phyloP scores from a whole-genome alignment of 148 eudicot genomes.

The Beta vulgaris region DNA sequence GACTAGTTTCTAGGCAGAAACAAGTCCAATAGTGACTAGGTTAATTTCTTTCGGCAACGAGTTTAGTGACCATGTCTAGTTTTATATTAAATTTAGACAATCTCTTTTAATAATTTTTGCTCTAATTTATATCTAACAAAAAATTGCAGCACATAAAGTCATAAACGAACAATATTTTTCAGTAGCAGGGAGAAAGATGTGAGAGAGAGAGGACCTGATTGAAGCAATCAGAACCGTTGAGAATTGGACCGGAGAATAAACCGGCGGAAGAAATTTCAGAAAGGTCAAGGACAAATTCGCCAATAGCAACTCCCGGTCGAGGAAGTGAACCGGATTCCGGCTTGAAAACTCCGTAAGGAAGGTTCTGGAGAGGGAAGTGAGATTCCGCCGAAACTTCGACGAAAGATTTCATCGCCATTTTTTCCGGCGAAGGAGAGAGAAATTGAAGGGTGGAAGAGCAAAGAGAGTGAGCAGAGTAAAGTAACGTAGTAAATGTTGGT shows the following conservation, averaged over 20 bases:
- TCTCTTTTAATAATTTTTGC: no score
- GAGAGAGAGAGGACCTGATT: constrained; percentile 57
- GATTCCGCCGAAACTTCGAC: constrained; percentile 62
- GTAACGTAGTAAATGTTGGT: no score
- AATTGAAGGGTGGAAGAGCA: constrained; percentile 2
- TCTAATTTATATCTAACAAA: no score
- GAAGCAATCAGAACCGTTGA: constrained; percentile 72
- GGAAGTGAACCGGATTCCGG: constrained; percentile 49
- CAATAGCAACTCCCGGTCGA: constrained; percentile 85
- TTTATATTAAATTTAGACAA: no score
- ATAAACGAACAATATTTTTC: background rate
- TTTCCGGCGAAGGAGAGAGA: constrained; percentile 11
- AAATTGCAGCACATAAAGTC: no score
- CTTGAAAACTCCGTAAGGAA: constrained; percentile 84
- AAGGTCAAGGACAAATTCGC: constrained; percentile 78
- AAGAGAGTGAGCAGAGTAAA: background rate
- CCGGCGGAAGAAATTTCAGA: constrained; percentile 57
- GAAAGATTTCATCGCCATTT: constrained; percentile 53
- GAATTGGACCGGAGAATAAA: constrained; percentile 63
- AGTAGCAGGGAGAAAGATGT: background rate
- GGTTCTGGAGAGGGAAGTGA: constrained; percentile 86
- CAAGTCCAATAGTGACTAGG: no score
- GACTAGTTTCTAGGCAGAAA: no score
- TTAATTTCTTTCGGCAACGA: no score
- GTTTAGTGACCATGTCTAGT: no score